Evolutionary conservation across 2,329 filamentous ascomycete genomes (phyloP).

Genomic region (Microcyclospora pomicola): DNA sequence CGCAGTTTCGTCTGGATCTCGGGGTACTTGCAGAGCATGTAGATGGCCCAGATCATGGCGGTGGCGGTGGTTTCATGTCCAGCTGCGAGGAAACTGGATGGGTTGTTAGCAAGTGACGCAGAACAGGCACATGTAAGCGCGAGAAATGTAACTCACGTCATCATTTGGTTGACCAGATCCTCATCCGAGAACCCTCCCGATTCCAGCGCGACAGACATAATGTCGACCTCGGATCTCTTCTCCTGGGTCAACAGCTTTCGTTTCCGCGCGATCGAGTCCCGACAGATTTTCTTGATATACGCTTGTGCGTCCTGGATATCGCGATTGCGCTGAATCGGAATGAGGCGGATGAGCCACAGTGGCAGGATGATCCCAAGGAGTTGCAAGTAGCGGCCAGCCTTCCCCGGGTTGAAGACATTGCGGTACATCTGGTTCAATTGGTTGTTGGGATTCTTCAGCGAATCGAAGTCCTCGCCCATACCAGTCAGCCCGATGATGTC

Average conservation of each 20-base stretch:
- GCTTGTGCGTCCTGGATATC: constrained; percentile 43
- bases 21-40: constrained; percentile 38
- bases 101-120: constrained; percentile 44
- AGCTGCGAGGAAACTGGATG: constrained; percentile 62
- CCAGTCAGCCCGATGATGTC: constrained; percentile 46
- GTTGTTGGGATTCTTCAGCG: constrained; percentile 37
- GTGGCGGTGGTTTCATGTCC: constrained; percentile 43
- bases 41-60: constrained; percentile 41
- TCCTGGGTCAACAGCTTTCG: constrained; percentile 38
- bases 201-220: constrained; percentile 65
- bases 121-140: not conserved
- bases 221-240: constrained; percentile 43
- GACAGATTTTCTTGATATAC: constrained; percentile 52
- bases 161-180: constrained; percentile 73
- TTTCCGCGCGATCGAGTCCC: constrained; percentile 57
- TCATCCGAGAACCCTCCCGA: constrained; percentile 65
- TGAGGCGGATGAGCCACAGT: constrained; percentile 41
- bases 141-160: constrained; percentile 35
- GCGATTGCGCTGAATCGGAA: constrained; percentile 62
- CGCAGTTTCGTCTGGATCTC: constrained; percentile 36
- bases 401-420: constrained; percentile 35
- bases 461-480: constrained; percentile 43
- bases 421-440: constrained; percentile 40
- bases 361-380: constrained; percentile 44
- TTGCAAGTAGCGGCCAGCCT: constrained; percentile 39